Evolutionary conservation across 169 alveolate genomes (phyloP), one percentile per base, ranked within the genome.

Genomic region (Eimeria acervulina): DNA sequence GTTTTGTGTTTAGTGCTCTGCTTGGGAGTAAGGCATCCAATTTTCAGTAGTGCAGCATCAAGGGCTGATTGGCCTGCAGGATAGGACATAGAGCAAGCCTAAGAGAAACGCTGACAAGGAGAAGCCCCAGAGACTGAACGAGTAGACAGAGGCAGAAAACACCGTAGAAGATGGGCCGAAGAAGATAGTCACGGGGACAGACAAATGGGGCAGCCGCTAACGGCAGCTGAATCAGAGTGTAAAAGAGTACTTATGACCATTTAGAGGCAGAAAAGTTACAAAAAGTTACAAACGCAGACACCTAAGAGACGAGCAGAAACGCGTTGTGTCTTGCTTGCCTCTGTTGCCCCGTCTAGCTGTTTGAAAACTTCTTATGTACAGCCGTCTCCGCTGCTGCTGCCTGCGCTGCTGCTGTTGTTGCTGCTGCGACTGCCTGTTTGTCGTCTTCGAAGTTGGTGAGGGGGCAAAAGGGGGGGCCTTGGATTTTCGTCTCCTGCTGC

Each of bases 341-440:
- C 44, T 28, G 81, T 42, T 8, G 44, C 42, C 17, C 59, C 59
- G 15, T 51, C 2, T 51, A 17, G 59, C 7, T 51, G 21, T 10
- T 17, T 17, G 7, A 51, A 51, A 51, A 51, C 21, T 1, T 51
- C 7, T 51, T 51, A 17, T 36, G 28, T 28, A 28, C 81, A n/a
- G 81, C 81, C n/a, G 47, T 51, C 7, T 51, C 52, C 36, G 21
- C 31, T 68, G 81, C 55, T 74, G 84, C 52, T 74, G 52, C 84
- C 55, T 33, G 44, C 1, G 84, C 84, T 74, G 52, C 84, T 74
- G 84, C 47, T 74, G 84, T 8, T 74, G 84, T 31, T 74, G 84
- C 52, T 74, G 84, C 52, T 31, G 84, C 52, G 31, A 52, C 28
- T 74, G 84, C 52, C n/a, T 33, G 66, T 23, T 17, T 40, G 26